These are phyloP conservation scores for Lasiodiplodia citricola DNA, from an alignment of 2,329 filamentous ascomycete genomes.

Conservation along the genomic window DNA sequence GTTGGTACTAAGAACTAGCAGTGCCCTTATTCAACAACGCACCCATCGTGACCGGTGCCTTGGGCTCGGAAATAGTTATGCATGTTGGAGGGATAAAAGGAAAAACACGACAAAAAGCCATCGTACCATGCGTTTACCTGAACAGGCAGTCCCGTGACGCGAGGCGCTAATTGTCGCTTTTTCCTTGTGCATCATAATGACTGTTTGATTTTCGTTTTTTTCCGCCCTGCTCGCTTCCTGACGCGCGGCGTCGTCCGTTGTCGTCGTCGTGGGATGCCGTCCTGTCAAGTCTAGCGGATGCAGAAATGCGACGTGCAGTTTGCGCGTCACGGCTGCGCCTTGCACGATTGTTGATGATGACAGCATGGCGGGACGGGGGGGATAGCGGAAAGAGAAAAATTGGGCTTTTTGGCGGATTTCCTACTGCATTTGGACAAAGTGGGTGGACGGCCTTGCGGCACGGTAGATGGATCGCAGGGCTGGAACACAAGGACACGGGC, in stretches of 20 bases:
- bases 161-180: background rate
- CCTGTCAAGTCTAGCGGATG: background rate
- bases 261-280: background rate
- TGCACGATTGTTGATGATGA: background rate
- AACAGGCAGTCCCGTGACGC: constrained; percentile 1
- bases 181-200: background rate
- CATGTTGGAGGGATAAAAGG: background rate
- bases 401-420: background rate
- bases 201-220: background rate
- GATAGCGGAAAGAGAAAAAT: background rate
- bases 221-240: background rate
- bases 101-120: background rate
- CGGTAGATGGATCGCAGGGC: constrained; percentile 6
- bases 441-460: background rate
- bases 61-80: background rate
- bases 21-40: constrained; percentile 5
- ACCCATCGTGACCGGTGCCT: constrained; percentile 1
- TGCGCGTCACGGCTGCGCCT: background rate
- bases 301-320: background rate
- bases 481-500: background rate
- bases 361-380: constrained; percentile 2
- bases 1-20: constrained; percentile 1
- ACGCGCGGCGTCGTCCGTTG: background rate
- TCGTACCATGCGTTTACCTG: background rate
- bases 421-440: background rate